phyloP scores from a whole-genome alignment of 2,329 filamentous ascomycete genomes.

The Talaromyces sp. region DNA sequence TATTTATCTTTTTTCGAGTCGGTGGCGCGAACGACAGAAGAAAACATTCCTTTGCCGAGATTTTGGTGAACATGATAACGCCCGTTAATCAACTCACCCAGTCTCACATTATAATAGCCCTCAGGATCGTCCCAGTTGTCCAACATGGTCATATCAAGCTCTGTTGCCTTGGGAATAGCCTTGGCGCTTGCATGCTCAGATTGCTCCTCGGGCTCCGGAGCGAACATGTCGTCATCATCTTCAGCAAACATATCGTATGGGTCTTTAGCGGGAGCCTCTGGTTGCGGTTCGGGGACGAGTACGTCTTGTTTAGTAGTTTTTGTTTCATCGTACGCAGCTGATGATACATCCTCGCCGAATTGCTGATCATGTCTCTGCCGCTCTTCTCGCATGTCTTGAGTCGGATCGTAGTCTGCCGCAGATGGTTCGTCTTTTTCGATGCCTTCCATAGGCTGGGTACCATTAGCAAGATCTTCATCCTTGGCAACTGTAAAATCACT shows the following conservation, averaged over 20 bases:
- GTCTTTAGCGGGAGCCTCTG: constrained; percentile 47
- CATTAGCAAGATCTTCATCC: constrained; percentile 66
- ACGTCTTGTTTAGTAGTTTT: constrained; percentile 53
- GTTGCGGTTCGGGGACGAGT: constrained; percentile 41
- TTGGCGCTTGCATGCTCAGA: constrained; percentile 50
- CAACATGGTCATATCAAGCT: constrained; percentile 70
- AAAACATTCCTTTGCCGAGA: constrained; percentile 93
- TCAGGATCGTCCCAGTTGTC: constrained; percentile 93
- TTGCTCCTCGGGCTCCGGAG: constrained; percentile 58
- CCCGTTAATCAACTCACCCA: constrained; percentile 83
- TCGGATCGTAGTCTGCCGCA: constrained; percentile 91
- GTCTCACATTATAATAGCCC: constrained; percentile 92
- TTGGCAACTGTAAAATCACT: constrained; percentile 61
- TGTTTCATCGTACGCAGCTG: constrained; percentile 58
- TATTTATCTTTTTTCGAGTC: constrained; percentile 70
- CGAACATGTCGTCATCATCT: constrained; percentile 80
- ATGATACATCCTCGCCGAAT: constrained; percentile 52
- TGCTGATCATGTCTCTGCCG: constrained; percentile 66
- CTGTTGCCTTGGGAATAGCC: constrained; percentile 52
- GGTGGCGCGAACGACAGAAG: constrained; percentile 84
- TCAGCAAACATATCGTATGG: constrained; percentile 64
- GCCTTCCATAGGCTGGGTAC: constrained; percentile 34
- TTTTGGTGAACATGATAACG: constrained; percentile 86
- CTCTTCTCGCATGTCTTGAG: constrained; percentile 82
- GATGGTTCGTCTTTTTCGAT: constrained; percentile 71